Evolutionary conservation across 305 asterid species (phyloP).

Genomic region (Plantago coronopus): DNA sequence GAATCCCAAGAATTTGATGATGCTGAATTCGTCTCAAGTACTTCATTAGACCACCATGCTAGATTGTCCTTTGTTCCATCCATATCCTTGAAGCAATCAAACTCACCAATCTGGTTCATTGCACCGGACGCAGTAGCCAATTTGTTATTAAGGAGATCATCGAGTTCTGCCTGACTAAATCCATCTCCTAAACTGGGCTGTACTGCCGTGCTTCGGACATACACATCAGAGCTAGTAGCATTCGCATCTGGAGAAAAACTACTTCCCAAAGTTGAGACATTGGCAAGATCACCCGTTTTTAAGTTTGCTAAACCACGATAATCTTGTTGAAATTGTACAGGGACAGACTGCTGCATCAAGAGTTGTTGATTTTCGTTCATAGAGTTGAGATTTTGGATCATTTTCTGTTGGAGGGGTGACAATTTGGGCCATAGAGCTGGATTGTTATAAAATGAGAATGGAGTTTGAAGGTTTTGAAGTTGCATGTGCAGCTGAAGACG

Average conservation of each 20-base stretch:
- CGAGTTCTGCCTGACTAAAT: conserved; percentile 49
- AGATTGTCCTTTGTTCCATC: conserved; percentile 31
- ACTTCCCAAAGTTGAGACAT: conserved; percentile 27
- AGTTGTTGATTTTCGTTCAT: conserved; percentile 25
- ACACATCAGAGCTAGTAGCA: conserved; percentile 13
- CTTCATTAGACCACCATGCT: conserved; percentile 57
- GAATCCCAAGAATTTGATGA: conserved; percentile 53
- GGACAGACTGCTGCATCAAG: conserved; percentile 20
- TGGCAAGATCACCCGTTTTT: conserved; percentile 18
- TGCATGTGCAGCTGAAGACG: conserved; percentile 85
- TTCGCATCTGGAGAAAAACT: conserved; percentile 11
- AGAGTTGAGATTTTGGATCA: conserved; percentile 47
- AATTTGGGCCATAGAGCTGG: conserved; percentile 50
- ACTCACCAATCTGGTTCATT: conserved; percentile 24
- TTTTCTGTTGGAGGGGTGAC: conserved; percentile 43
- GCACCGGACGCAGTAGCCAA: conserved; percentile 21
- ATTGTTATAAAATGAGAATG: conserved; percentile 43
- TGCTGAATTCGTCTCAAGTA: conserved; percentile 39
- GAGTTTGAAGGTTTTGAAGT: conserved; percentile 51
- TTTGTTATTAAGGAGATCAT: conserved; percentile 36
- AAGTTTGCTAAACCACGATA: conserved; percentile 22
- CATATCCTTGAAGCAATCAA: conserved; percentile 40
- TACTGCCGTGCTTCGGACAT: conserved; percentile 24
- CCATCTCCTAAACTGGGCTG: conserved; percentile 30
- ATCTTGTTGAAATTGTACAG: conserved; percentile 10